Evolutionary conservation across 2,329 filamentous ascomycete genomes (phyloP), one percentile per base, ranked within the genome.

Genomic region (Colletotrichum cordylinicola): DNA sequence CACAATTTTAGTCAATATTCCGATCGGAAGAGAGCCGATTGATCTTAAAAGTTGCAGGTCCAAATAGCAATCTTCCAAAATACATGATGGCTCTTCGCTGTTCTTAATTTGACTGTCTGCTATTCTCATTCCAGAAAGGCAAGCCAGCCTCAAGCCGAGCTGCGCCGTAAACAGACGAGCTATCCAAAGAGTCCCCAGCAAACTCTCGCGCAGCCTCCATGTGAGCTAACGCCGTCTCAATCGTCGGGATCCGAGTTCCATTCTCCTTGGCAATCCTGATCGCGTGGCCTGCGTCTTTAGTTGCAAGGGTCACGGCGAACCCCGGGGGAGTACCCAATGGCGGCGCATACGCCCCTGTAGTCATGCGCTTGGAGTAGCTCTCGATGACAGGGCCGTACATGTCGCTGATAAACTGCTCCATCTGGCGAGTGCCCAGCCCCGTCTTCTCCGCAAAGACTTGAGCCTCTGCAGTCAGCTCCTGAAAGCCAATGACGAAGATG

Each of bases 371-470:
- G 1, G 81, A 83, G 67, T 80, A 81, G 48, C 79, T 79, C 55
- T 80, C 72, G 4, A 81, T 70, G 7, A 82, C 74, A 3, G 79
- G 73, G 4, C 82, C 81, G 35, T 82, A 83, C 72, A 83, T 82
- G 58, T 80, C 76, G 10, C 79, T 77, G 6, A 83, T 78, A 62
- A 83, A 77, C 9, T 74, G 72, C 70, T 83, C 81, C 39, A 83
- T 75, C 52, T 78, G 77, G 4, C 74, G 74, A 5, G 74, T 77
- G 5, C 78, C 80, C 2, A 83, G 73, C 0, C 81, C 79, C 2
- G 79, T 81, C 67, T 81, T 82, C 21, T 83, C 82, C 3, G 81
- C 81, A 39, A 83, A 78, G 9, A 82, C 81, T 18, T 81, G 81
- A 4, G 81, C 81, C 67, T 83, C 81, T 7, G 79, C 79, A 0